Conservation (phyloP, 257 asterid species). For the Ilex aquifolium region DNA sequence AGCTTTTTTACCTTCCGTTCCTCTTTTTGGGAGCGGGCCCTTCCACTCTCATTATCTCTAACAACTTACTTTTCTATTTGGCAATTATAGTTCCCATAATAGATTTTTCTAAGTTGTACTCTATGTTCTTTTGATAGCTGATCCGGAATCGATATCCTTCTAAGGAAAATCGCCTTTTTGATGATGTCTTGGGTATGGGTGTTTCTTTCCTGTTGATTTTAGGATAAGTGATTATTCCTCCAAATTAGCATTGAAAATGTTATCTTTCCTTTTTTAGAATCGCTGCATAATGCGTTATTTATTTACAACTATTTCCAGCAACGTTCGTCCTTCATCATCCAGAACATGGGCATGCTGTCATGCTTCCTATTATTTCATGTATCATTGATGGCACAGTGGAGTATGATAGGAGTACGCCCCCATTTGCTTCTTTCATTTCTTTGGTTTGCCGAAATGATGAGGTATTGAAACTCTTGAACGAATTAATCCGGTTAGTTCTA, state of each 20-base stretch:
- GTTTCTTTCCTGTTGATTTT: conserved; percentile 7
- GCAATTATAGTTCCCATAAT: background rate
- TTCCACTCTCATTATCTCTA: too few species aligned
- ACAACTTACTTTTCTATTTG: too few species aligned
- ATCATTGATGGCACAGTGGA: conserved; percentile 76
- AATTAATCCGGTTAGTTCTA: too few species aligned
- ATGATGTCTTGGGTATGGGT: conserved; percentile 80
- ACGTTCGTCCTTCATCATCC: conserved; percentile 97
- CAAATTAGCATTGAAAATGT: too few species aligned
- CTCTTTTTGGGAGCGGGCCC: too few species aligned
- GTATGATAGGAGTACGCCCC: conserved; percentile 67
- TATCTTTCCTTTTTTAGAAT: background rate
- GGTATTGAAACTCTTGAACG: conserved; percentile 31
- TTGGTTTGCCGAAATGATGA: conserved; percentile 74
- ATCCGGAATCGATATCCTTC: conserved; percentile 82
- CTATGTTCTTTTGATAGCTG: conserved; percentile 48
- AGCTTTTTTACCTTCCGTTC: too few species aligned
- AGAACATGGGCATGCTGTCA: conserved; percentile 93
- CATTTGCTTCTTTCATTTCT: conserved; percentile 89
- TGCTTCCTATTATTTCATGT: conserved; percentile 94
- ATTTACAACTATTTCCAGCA: conserved; percentile 49
- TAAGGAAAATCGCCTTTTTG: conserved; percentile 81
- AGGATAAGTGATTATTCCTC: background rate
- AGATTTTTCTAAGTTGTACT: background rate
- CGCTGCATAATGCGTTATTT: conserved; percentile 13